Conservation (phyloP, 2,329 filamentous ascomycete genomes). For the Colletotrichum coccodes region DNA sequence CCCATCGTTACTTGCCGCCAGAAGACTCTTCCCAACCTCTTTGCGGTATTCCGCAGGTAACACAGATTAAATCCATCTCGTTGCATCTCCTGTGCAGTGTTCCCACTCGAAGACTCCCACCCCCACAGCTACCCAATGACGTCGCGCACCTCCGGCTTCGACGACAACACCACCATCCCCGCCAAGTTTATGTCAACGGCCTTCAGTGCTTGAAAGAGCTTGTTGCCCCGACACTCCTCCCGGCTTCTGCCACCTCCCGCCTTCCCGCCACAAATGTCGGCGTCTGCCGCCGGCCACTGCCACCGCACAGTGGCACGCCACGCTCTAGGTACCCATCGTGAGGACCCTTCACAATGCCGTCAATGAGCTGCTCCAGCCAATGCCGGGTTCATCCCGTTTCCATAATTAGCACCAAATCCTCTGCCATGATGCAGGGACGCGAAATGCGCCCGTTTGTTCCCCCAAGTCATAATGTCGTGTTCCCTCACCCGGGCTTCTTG, state of each 20-base stretch:
- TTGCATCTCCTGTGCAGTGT: neutral
- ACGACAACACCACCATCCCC: slow-evolving; percentile 25
- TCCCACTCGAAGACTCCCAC: slow-evolving; percentile 20
- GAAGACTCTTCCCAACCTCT: neutral
- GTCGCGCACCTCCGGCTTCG: slow-evolving; percentile 27
- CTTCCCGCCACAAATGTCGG: slow-evolving; percentile 13
- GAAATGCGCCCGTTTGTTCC: slow-evolving; percentile 1
- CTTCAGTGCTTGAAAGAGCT: slow-evolving; percentile 23
- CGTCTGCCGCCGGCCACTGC: slow-evolving; percentile 12
- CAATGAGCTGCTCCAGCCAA: slow-evolving; percentile 22
- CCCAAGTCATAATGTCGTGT: slow-evolving; percentile 19
- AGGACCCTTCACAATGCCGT: slow-evolving; percentile 24
- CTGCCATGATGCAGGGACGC: slow-evolving; percentile 27
- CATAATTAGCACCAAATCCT: slow-evolving; percentile 31
- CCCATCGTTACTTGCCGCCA: neutral
- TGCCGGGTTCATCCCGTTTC: slow-evolving; percentile 30
- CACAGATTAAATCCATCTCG: neutral
- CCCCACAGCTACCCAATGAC: slow-evolving; percentile 32
- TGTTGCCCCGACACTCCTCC: slow-evolving; percentile 22
- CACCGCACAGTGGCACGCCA: slow-evolving; percentile 12
- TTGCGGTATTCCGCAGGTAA: slow-evolving; percentile 12
- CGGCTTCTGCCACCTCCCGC: slow-evolving; percentile 23
- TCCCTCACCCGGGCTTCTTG: slow-evolving; percentile 8
- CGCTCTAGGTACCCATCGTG: slow-evolving; percentile 13
- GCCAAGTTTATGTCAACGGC: slow-evolving; percentile 31